Conservation (phyloP, 2,329 filamentous ascomycete genomes). For the Fusarium sp. region DNA sequence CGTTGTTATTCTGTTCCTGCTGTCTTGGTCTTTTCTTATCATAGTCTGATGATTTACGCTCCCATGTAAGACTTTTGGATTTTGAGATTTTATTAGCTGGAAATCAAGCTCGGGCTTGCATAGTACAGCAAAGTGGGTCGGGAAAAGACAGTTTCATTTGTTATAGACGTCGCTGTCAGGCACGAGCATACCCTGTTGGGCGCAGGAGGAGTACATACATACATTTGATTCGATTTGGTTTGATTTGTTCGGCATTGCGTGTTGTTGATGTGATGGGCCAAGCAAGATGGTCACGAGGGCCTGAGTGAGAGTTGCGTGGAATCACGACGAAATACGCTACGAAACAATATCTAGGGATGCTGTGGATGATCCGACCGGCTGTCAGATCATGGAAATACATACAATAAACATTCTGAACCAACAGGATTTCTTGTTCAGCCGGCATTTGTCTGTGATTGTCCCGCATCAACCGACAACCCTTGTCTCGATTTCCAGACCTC, state of each 20-base stretch:
- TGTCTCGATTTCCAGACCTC: conserved; percentile 33
- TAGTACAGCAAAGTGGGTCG: conserved; percentile 14
- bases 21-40: conserved; percentile 1
- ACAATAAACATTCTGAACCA: neutral
- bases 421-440: neutral
- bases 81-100: conserved; percentile 23
- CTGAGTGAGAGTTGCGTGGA: neutral
- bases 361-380: neutral
- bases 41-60: conserved; percentile 27
- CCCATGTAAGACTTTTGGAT: conserved; percentile 6
- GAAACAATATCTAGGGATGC: neutral
- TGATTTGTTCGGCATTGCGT: neutral
- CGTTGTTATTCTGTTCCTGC: neutral
- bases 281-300: neutral
- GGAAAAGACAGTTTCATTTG: conserved; percentile 5
- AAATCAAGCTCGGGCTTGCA: conserved; percentile 16
- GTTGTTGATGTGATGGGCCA: neutral
- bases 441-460: neutral
- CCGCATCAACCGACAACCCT: neutral
- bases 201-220: neutral
- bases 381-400: conserved; percentile 12
- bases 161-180: conserved; percentile 27
- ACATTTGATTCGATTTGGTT: neutral
- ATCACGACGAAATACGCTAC: neutral
- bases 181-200: conserved; percentile 6